These are phyloP conservation scores for Passalora sequoiae DNA, from an alignment of 2,329 filamentous ascomycete genomes.

Conservation along the genomic window DNA sequence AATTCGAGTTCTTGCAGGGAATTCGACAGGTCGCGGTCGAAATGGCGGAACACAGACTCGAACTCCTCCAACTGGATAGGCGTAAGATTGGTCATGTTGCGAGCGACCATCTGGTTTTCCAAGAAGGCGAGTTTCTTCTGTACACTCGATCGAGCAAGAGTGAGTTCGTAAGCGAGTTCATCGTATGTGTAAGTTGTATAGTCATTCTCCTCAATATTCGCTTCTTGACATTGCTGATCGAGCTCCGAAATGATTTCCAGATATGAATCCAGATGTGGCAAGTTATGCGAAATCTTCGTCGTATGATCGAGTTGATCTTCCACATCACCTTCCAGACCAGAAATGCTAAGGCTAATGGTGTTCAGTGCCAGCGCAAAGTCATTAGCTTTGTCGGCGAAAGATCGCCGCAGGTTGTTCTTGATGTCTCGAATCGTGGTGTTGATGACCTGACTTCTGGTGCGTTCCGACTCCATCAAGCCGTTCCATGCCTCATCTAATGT, in stretches of 20 bases:
- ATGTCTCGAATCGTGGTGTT: conserved; percentile 99
- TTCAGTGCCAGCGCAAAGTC: conserved; percentile 94
- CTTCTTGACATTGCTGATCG: conserved; percentile 85
- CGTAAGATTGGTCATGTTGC: conserved; percentile 97
- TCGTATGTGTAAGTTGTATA: conserved; percentile 99
- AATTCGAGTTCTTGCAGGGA: conserved; percentile 90
- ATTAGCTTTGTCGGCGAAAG: conserved; percentile 96
- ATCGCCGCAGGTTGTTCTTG: conserved; percentile 87
- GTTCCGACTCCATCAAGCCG: conserved; percentile 73
- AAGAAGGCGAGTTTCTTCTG: conserved; percentile 95
- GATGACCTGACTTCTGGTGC: conserved; percentile 83
- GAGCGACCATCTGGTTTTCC: conserved; percentile 96
- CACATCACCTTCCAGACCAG: conserved; percentile 92
- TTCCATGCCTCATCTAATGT: conserved; percentile 79
- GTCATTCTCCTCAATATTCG: conserved; percentile 98
- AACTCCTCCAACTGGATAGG: conserved; percentile 98
- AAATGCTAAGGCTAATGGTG: conserved; percentile 90
- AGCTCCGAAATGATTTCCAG: conserved; percentile 80
- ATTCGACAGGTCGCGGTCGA: conserved; percentile 89
- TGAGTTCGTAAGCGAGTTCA: conserved; percentile 87
- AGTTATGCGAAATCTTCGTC: conserved; percentile 73
- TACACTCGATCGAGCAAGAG: conserved; percentile 84
- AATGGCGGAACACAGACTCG: conserved; percentile 95
- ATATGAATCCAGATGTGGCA: conserved; percentile 86
- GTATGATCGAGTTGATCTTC: conserved; percentile 92